Percentiles rank a stretch among this genome's conserved stretches.
phyloP scores from a whole-genome alignment of 768 basidiomycete species.

The Dacryopinax primogenitus region DNA sequence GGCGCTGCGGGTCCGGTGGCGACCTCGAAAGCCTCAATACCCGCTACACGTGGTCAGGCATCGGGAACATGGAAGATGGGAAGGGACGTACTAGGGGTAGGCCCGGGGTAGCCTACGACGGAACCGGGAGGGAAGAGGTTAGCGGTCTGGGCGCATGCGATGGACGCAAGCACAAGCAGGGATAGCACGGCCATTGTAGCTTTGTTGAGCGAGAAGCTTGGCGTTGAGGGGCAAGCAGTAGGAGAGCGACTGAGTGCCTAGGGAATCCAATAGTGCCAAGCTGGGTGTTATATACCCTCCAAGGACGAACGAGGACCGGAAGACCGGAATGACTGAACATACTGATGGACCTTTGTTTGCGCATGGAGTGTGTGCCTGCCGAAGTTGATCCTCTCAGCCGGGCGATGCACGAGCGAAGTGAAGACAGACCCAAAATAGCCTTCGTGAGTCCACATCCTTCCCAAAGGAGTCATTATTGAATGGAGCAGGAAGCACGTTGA shows the following conservation, averaged over 20 bases:
- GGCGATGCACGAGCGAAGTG: too few species aligned
- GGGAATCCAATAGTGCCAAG: neutral
- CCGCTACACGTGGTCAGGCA: constrained; percentile 27
- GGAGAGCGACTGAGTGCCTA: too few species aligned
- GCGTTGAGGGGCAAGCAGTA: neutral
- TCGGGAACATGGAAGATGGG: neutral
- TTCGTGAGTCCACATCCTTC: too few species aligned
- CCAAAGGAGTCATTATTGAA: too few species aligned
- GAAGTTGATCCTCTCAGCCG: too few species aligned
- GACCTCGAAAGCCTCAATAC: constrained; percentile 60
- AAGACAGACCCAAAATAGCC: too few species aligned
- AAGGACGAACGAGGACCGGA: too few species aligned
- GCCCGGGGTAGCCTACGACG: constrained; percentile 37
- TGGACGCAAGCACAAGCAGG: neutral
- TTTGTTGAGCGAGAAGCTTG: neutral
- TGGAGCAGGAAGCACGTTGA: too few species aligned
- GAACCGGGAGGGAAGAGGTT: constrained; percentile 33
- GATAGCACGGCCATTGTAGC: neutral
- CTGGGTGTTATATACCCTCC: neutral
- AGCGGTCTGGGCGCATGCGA: constrained; percentile 22
- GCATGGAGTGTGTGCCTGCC: too few species aligned
- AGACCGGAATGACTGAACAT: too few species aligned
- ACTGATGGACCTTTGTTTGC: too few species aligned
- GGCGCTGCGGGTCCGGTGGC: constrained; percentile 57
- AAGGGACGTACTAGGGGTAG: constrained; percentile 35